Evolutionary conservation across 805 yeast species (phyloP).

Genomic region (Sugiyamaella americana): DNA sequence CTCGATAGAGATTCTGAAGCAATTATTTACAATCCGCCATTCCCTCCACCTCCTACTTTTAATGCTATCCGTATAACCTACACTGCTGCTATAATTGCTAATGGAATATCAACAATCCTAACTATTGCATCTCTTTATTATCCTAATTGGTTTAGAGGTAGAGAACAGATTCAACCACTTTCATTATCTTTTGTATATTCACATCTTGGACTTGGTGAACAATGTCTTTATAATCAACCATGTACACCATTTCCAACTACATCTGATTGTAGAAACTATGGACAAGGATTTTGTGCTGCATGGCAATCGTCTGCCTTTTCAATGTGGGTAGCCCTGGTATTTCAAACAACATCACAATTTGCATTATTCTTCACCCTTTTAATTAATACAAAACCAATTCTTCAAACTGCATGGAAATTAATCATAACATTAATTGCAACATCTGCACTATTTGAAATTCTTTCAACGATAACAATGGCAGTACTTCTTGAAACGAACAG

Average conservation of each 20-base stretch:
- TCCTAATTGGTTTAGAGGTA: slow-evolving; percentile 8
- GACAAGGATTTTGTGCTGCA: slow-evolving; percentile 24
- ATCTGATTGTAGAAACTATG: slow-evolving; percentile 15
- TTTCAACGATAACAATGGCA: slow-evolving; percentile 8
- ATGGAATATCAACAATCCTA: too few species aligned
- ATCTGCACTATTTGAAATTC: slow-evolving; percentile 8
- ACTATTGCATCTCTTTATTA: not conserved
- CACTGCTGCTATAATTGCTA: too few species aligned
- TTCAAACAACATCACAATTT: slow-evolving; percentile 19
- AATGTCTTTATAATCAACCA: slow-evolving; percentile 10
- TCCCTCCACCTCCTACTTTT: too few species aligned
- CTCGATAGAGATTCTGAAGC: too few species aligned
- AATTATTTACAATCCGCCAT: too few species aligned
- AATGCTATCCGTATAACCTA: too few species aligned
- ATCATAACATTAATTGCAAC: slow-evolving; percentile 6
- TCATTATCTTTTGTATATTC: slow-evolving; percentile 5
- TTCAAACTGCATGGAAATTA: slow-evolving; percentile 17
- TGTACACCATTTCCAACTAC: slow-evolving; percentile 23
- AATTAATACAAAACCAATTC: slow-evolving; percentile 17
- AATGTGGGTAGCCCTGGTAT: slow-evolving; percentile 23
- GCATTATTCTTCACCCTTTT: slow-evolving; percentile 7
- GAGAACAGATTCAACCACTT: not conserved
- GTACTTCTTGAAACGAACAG: slow-evolving; percentile 16
- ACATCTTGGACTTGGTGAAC: slow-evolving; percentile 12
- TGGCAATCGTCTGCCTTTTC: slow-evolving; percentile 28